Evolutionary conservation across 2,329 filamentous ascomycete genomes (phyloP).

Genomic region (Hymenoscyphus fructigenus): DNA sequence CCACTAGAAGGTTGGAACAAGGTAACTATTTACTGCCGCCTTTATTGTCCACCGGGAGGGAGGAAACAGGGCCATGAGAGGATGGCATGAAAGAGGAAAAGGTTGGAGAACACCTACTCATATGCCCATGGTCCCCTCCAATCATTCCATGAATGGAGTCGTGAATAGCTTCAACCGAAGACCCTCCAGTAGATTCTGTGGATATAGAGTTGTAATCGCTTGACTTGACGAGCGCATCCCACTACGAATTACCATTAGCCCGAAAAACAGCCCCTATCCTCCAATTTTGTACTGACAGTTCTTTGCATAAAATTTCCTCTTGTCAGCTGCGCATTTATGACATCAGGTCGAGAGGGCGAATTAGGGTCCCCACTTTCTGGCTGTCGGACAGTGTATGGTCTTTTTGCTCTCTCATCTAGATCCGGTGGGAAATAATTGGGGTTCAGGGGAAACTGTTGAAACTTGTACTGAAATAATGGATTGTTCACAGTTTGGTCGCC

Average conservation of each 20-base stretch:
- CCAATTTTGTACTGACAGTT: constrained; percentile 16
- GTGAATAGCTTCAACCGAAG: constrained; percentile 47
- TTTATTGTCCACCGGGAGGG: too few species aligned
- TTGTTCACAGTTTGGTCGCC: constrained; percentile 41
- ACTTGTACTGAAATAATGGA: constrained; percentile 51
- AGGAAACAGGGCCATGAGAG: too few species aligned
- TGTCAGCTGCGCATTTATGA: constrained; percentile 24
- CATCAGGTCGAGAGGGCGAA: constrained; percentile 20
- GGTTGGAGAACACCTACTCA: too few species aligned
- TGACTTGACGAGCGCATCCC: constrained; percentile 43
- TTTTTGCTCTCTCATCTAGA: constrained; percentile 33
- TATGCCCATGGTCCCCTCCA: constrained; percentile 47
- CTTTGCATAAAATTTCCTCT: constrained; percentile 29
- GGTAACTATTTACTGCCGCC: too few species aligned
- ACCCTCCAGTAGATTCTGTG: constrained; percentile 39
- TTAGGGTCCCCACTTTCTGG: constrained; percentile 16
- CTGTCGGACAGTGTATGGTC: constrained; percentile 34
- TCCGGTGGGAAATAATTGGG: constrained; percentile 35
- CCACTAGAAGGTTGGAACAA: too few species aligned
- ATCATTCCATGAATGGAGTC: constrained; percentile 44
- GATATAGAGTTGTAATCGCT: constrained; percentile 43
- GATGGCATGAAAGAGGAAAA: too few species aligned
- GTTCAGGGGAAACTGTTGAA: constrained; percentile 40
- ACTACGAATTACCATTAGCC: constrained; percentile 34
- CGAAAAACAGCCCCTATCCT: too few species aligned